Percentiles rank a stretch among this genome's conserved stretches.
These are phyloP conservation scores for Diaporthe australafricana DNA, from an alignment of 2,329 filamentous ascomycete genomes.

Conservation along the genomic window DNA sequence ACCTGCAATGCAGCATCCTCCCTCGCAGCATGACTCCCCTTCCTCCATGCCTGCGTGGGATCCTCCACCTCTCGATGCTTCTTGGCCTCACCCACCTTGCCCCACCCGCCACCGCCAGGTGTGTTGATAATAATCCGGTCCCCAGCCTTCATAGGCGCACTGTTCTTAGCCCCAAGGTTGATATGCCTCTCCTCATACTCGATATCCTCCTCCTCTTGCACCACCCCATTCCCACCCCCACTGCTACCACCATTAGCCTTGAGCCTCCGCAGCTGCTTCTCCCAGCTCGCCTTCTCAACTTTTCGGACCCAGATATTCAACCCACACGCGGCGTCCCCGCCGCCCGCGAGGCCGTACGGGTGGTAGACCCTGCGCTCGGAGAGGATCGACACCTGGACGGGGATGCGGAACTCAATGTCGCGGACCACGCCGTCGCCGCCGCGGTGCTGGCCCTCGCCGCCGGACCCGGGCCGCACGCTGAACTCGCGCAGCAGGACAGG, in stretches of 20 bases:
- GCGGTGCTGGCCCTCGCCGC: constrained; percentile 72
- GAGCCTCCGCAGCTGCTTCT: constrained; percentile 55
- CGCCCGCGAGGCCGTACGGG: constrained; percentile 87
- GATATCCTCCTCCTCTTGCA: constrained; percentile 45
- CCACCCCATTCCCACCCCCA: constrained; percentile 39
- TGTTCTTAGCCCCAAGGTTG: constrained; percentile 84
- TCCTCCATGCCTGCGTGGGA: constrained; percentile 63
- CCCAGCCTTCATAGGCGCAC: constrained; percentile 78
- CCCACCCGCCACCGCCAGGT: constrained; percentile 85
- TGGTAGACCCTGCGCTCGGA: constrained; percentile 80
- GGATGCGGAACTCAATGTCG: constrained; percentile 85
- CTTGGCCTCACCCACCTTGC: constrained; percentile 68
- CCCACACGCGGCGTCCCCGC: constrained; percentile 81
- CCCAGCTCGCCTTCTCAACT: constrained; percentile 68
- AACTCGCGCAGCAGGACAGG: constrained; percentile 80
- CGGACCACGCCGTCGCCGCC: constrained; percentile 83
- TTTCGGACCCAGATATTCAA: constrained; percentile 89
- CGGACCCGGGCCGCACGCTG: constrained; percentile 70
- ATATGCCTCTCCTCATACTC: constrained; percentile 72
- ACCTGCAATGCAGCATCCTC: constrained; percentile 71
- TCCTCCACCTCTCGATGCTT: constrained; percentile 64
- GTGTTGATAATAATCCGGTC: constrained; percentile 83
- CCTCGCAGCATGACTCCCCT: constrained; percentile 67
- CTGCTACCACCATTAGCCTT: constrained; percentile 44
- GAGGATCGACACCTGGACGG: constrained; percentile 82